These are phyloP conservation scores for Aspergillus carlsbadensis DNA, from an alignment of 495 filamentous ascomycete genomes.

Conservation along the genomic window DNA sequence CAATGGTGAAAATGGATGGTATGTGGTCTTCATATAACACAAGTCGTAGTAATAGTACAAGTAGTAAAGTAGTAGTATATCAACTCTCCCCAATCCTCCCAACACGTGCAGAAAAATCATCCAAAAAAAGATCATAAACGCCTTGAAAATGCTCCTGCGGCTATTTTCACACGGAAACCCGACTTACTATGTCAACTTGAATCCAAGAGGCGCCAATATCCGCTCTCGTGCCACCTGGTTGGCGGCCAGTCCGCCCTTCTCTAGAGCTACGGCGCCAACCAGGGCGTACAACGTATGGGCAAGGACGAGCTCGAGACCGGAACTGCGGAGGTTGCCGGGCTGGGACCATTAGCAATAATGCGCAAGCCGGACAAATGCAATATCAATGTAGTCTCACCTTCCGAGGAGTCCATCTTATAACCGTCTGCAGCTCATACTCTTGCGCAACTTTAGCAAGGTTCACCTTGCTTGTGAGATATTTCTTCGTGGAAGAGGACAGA, in stretches of 20 bases:
- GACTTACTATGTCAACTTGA: constrained; percentile 33
- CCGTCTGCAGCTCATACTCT: constrained; percentile 65
- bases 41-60: constrained; percentile 24
- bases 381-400: constrained; percentile 51
- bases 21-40: constrained; percentile 18
- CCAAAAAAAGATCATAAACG: constrained; percentile 32
- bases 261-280: constrained; percentile 80
- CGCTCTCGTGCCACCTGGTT: constrained; percentile 71
- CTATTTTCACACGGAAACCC: constrained; percentile 24
- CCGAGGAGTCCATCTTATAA: constrained; percentile 85
- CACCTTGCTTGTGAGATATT: constrained; percentile 52
- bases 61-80: constrained; percentile 14
- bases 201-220: constrained; percentile 60
- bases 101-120: constrained; percentile 22
- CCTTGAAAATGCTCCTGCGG: constrained; percentile 43
- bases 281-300: constrained; percentile 80
- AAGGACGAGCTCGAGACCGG: constrained; percentile 70
- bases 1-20: constrained; percentile 2
- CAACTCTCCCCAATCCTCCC: constrained; percentile 8
- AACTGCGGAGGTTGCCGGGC: constrained; percentile 67
- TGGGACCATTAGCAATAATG: constrained; percentile 31
- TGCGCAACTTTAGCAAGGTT: constrained; percentile 65
- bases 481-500: constrained; percentile 55
- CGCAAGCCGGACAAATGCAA: not conserved
- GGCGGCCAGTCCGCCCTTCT: constrained; percentile 79